phyloP scores from a whole-genome alignment of 352 stramenopile species.

The Stramenopiles sp. region DNA sequence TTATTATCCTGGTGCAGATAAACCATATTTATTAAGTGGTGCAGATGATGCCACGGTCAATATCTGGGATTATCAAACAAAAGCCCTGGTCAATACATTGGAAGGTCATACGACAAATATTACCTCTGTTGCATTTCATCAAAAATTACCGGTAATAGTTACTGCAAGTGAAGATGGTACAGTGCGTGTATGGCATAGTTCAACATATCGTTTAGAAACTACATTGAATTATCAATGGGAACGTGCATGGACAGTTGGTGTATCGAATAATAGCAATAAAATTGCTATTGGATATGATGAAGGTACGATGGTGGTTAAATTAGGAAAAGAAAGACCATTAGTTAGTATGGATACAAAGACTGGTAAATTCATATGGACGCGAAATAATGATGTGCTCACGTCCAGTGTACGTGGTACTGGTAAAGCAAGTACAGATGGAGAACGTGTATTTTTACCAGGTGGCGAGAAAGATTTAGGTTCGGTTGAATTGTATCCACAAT shows the following conservation, averaged over 20 bases:
- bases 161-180: slow-evolving; percentile 96
- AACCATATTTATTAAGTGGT: slow-evolving; percentile 90
- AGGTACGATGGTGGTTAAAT: slow-evolving; percentile 83
- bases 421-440: background rate
- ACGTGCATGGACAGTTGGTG: slow-evolving; percentile 79
- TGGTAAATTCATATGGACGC: slow-evolving; percentile 90
- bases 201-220: slow-evolving; percentile 87
- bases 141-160: slow-evolving; percentile 94
- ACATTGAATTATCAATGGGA: slow-evolving; percentile 99
- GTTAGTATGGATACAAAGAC: slow-evolving; percentile 86
- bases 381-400: slow-evolving; percentile 93
- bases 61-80: slow-evolving; percentile 99
- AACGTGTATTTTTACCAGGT: slow-evolving; percentile 12
- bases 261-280: slow-evolving; percentile 54
- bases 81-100: slow-evolving; percentile 98
- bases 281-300: slow-evolving; percentile 38
- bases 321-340: slow-evolving; percentile 90
- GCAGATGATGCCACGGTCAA: slow-evolving; percentile 98
- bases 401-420: slow-evolving; percentile 53
- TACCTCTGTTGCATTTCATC: slow-evolving; percentile 96
- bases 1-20: slow-evolving; percentile 78
- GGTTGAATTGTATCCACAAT: slow-evolving; percentile 92
- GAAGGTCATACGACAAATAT: slow-evolving; percentile 99
- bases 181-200: slow-evolving; percentile 97
- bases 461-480: slow-evolving; percentile 73